A percentile compares a stretch with the other conserved stretches of the same genome.
These are phyloP conservation scores for Sporothrix brasiliensis DNA, from an alignment of 2,329 filamentous ascomycete species.

Conservation along the genomic window DNA sequence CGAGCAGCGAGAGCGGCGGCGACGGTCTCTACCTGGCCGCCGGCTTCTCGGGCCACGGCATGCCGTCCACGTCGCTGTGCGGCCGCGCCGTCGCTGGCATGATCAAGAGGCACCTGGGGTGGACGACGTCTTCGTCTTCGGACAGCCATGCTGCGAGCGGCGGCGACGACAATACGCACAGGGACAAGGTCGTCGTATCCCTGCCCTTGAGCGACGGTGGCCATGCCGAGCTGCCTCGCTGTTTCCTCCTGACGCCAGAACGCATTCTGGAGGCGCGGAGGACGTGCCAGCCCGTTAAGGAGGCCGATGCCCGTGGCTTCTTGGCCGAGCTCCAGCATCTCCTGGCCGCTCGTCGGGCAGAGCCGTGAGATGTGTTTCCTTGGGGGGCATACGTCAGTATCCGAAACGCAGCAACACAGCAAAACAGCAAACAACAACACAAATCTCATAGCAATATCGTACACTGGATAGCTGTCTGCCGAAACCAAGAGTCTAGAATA, in stretches of 20 bases:
- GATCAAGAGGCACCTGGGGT: slow-evolving; percentile 47
- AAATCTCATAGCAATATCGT: slow-evolving; percentile 1
- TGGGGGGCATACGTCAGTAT: neutral
- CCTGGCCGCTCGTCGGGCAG: slow-evolving; percentile 16
- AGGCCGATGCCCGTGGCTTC: slow-evolving; percentile 25
- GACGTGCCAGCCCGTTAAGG: slow-evolving; percentile 26
- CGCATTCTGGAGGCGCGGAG: slow-evolving; percentile 30
- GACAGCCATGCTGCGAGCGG: slow-evolving; percentile 38
- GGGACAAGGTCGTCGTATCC: neutral
- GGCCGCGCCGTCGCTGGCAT: slow-evolving; percentile 65
- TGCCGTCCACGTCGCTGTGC: slow-evolving; percentile 71
- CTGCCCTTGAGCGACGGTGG: slow-evolving; percentile 37
- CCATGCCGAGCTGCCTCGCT: slow-evolving; percentile 32
- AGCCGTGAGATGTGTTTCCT: neutral
- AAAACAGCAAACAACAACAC: too few relatives aligned
- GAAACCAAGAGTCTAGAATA: slow-evolving; percentile 7
- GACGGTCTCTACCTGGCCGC: slow-evolving; percentile 64
- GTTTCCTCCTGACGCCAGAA: slow-evolving; percentile 30
- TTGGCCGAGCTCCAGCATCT: slow-evolving; percentile 30
- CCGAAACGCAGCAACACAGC: neutral
- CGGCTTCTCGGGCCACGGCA: slow-evolving; percentile 75
- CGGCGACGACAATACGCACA: neutral
- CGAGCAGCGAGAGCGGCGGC: slow-evolving; percentile 47
- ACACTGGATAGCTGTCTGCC: slow-evolving; percentile 13
- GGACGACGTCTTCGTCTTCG: neutral